Evolutionary conservation across 208 protist species (phyloP), one percentile per base, ranked within the genome.

Genomic region (Sergeia podlipaevii): DNA sequence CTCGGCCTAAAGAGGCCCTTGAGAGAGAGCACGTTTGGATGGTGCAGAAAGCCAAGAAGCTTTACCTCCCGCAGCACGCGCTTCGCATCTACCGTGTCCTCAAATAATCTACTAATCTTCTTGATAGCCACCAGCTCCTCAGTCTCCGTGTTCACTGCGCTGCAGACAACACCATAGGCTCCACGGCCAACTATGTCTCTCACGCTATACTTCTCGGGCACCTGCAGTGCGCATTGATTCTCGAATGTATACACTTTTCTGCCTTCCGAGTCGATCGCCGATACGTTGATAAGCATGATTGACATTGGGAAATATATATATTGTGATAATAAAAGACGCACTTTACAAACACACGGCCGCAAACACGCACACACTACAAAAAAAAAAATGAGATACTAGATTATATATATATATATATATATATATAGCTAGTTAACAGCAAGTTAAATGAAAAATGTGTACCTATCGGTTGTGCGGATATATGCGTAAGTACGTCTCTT

Each of bases 71-170:
- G 80, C 64, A 95, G 50, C 13, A 89, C 79, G 8, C 88, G 84
- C 55, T 86, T 70, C 18, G 96, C 65, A 27, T 99, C 66, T 30
- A 93, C 82, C 17, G 98, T 68, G 57, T 99, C 97, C 36, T 98
- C 84, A 32, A 99, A 86, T 8, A 97, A 89, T 24, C 97, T 90
- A n/a, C 60, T 71, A 29, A 99, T 97, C 60, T 99, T 99, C 65
- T 99, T 99, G 39, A 99, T 98, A 3, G 98, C 98, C 5, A 99
- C 96, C 2, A 81, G 64, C 37, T 80, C 65, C 4, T 74, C 77
- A 5, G 78, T 80, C 4, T 58, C 60, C n/a, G 59, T 59, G 56
- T 95, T 73, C 3, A 85, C 60, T 8, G 80, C 88, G 33, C 75
- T 87, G 59, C 84, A 92, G 1, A 97, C 92, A 48, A 93, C 70